A percentile compares a stretch with the other conserved stretches of the same genome.
Evolutionary conservation across 1,139 yeast species (phyloP).

Genomic region (Nadsonia starkeyi-henricii): DNA sequence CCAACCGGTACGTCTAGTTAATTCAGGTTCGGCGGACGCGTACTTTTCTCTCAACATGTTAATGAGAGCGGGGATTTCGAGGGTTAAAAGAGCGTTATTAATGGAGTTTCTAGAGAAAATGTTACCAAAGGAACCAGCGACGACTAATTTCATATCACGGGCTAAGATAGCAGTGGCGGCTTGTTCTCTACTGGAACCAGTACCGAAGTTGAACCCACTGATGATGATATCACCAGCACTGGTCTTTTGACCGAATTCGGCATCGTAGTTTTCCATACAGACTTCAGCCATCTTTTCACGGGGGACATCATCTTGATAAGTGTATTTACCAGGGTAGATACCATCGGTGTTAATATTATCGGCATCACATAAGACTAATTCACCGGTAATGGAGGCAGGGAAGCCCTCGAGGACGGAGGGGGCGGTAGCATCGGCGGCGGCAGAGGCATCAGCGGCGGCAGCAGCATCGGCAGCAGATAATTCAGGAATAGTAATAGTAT

Average conservation of each 20-base stretch:
- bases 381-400: slow-evolving; percentile 82
- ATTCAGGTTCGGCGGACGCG: slow-evolving; percentile 38
- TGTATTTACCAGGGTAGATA: slow-evolving; percentile 95
- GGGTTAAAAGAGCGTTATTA: slow-evolving; percentile 84
- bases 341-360: slow-evolving; percentile 98
- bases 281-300: slow-evolving; percentile 95
- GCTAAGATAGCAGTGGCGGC: slow-evolving; percentile 97
- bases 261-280: slow-evolving; percentile 96
- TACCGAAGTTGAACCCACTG: slow-evolving; percentile 91
- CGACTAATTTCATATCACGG: slow-evolving; percentile 80
- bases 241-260: slow-evolving; percentile 70
- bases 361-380: slow-evolving; percentile 86
- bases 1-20: slow-evolving; percentile 93
- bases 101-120: slow-evolving; percentile 91
- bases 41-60: slow-evolving; percentile 60
- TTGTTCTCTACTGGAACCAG: slow-evolving; percentile 98
- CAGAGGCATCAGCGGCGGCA: slow-evolving; percentile 22
- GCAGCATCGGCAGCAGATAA: slow-evolving; percentile 15
- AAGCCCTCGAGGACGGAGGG: slow-evolving; percentile 76
- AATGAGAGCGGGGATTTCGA: slow-evolving; percentile 83
- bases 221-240: slow-evolving; percentile 79
- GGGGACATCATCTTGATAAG: slow-evolving; percentile 94
- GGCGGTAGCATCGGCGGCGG: slow-evolving; percentile 28
- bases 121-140: slow-evolving; percentile 95
- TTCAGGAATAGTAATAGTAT: slow-evolving; percentile 31